Percentiles rank a stretch among this genome's conserved stretches.
phyloP scores from a whole-genome alignment of 176 grass and related monocot species.

The Ensete glaucum region DNA sequence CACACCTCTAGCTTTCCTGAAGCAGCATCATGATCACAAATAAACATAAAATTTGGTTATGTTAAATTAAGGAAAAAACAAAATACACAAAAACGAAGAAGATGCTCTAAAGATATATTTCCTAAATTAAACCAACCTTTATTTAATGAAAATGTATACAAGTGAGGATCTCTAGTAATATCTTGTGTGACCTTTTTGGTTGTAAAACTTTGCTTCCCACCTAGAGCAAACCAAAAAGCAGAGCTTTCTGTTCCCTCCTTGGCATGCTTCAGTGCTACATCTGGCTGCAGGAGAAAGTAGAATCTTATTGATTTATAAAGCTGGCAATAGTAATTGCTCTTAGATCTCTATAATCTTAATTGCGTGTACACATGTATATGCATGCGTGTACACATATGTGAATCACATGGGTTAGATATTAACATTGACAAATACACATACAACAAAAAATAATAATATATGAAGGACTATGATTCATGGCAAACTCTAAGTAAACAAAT shows the following conservation, averaged over 20 bases:
- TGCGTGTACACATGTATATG: too few species aligned
- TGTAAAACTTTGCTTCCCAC: constrained; percentile 79
- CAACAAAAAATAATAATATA: too few species aligned
- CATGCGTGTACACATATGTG: too few species aligned
- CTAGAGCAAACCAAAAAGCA: constrained; percentile 91
- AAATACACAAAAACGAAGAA: constrained; percentile 16
- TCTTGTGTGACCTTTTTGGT: constrained; percentile 44
- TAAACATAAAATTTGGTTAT: constrained; percentile 20
- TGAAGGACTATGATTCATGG: too few species aligned
- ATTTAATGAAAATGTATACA: constrained; percentile 76
- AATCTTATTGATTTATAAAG: constrained; percentile 12
- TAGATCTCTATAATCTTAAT: too few species aligned
- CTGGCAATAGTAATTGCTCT: not conserved
- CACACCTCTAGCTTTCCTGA: constrained; percentile 71
- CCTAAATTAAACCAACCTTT: constrained; percentile 39
- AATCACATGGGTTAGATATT: too few species aligned
- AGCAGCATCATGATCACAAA: constrained; percentile 16
- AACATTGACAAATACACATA: too few species aligned
- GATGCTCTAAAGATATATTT: constrained; percentile 18
- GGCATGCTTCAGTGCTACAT: constrained; percentile 58
- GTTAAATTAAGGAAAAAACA: constrained; percentile 28
- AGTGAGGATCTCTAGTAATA: constrained; percentile 66
- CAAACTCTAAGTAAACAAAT: too few species aligned
- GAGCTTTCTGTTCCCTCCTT: constrained; percentile 95
- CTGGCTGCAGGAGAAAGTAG: constrained; percentile 54